Conservation (phyloP, 495 filamentous ascomycete species). For the Chaetomium fimeti region DNA sequence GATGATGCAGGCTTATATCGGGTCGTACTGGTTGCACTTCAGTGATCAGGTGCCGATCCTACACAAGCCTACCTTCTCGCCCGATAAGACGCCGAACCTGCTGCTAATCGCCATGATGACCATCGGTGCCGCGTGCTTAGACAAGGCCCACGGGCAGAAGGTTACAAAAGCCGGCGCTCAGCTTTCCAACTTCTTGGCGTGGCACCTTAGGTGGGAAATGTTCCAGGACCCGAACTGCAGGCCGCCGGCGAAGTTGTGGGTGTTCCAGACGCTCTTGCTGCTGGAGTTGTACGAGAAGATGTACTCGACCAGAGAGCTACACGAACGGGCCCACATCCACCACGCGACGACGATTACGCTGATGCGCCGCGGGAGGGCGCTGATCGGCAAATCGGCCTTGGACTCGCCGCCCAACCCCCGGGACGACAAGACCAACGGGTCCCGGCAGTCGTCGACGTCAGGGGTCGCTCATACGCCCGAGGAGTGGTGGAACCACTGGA, state of each 20-base stretch:
- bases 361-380: constrained; percentile 88
- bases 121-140: constrained; percentile 86
- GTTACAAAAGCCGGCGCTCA: constrained; percentile 71
- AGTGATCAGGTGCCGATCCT: constrained; percentile 93
- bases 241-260: constrained; percentile 97
- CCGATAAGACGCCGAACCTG: constrained; percentile 79
- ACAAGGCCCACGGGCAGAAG: constrained; percentile 71
- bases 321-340: constrained; percentile 95
- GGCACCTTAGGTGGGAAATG: constrained; percentile 88
- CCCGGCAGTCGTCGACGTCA: constrained; percentile 59
- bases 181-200: constrained; percentile 81
- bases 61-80: constrained; percentile 88
- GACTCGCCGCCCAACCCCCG: constrained; percentile 83
- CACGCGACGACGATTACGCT: constrained; percentile 94
- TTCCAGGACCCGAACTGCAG: constrained; percentile 88
- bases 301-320: constrained; percentile 84
- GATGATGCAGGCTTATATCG: constrained; percentile 95
- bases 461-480: constrained; percentile 65
- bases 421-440: constrained; percentile 61
- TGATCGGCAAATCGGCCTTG: constrained; percentile 84
- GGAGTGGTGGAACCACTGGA: constrained; percentile 96
- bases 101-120: constrained; percentile 92
- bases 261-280: constrained; percentile 87
- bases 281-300: constrained; percentile 96
- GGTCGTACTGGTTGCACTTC: constrained; percentile 92